phyloP scores from a whole-genome alignment of 257 asterid species.

The Cynanchum wilfordii region DNA sequence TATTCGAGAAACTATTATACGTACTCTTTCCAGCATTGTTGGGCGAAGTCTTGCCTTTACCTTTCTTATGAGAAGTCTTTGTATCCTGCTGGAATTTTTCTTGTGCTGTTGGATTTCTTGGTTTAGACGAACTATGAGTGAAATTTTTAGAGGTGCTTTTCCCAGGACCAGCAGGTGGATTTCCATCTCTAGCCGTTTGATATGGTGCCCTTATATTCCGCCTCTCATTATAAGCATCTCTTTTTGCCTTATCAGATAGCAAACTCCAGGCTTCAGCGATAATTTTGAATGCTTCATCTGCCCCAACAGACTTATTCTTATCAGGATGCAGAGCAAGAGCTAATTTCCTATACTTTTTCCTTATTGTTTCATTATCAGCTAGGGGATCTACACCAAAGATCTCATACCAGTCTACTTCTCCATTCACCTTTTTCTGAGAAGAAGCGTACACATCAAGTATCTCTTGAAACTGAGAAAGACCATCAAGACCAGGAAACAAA shows the following conservation, averaged over 20 bases:
- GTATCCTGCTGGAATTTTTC: conserved; percentile 1
- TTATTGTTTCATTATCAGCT: conserved; percentile 34
- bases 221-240: conserved; percentile 34
- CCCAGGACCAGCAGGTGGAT: conserved; percentile 17
- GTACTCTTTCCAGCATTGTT: conserved; percentile 6
- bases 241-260: conserved; percentile 43
- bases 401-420: conserved; percentile 49
- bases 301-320: conserved; percentile 58
- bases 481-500: conserved; percentile 58
- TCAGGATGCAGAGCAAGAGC: conserved; percentile 71
- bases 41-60: conserved; percentile 14
- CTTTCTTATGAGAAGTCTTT: conserved; percentile 15
- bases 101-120: conserved; percentile 10
- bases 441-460: conserved; percentile 37
- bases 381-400: conserved; percentile 50
- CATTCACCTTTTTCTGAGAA: conserved; percentile 41
- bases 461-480: conserved; percentile 51
- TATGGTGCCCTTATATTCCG: conserved; percentile 19
- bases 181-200: conserved; percentile 11
- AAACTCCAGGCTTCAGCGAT: conserved; percentile 53
- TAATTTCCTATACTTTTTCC: conserved; percentile 38
- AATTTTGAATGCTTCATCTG: conserved; percentile 63
- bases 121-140: conserved; percentile 22
- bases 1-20: conserved; percentile 10
- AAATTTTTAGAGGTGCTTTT: conserved; percentile 8